Evolutionary conservation across 1,284 basidiomycete genomes (phyloP), one percentile per base, ranked within the genome.

Genomic region (Naganishia albida): DNA sequence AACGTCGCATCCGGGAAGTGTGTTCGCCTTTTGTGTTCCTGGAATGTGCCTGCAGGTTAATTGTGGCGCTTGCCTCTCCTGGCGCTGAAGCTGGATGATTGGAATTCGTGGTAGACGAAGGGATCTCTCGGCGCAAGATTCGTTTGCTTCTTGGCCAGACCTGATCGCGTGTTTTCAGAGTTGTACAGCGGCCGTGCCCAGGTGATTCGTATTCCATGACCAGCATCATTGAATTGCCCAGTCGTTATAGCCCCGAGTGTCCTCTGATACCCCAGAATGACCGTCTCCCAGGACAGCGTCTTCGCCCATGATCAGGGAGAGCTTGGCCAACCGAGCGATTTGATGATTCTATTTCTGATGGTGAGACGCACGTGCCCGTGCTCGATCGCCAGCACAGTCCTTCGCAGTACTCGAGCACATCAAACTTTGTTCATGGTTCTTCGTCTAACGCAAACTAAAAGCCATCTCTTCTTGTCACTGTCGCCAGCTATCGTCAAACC

Each of bases 21-120:
- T 92, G 89, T 48, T 82, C 82, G 57, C 95, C 96, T 3, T 99
- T 94, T 80, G 85, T 98, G 68, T 99, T 99, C 78, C 88, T 98
- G 84, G 95, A 99, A 77, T 89, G 95, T 64, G 93, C 96, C 7
- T 96, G 83, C 68, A 73, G 81, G 65, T 77, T 85, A 62, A 85
- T 85, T 53, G 80, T 81, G 26, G 82, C 82, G 73, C 70, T 83
- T 10, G 82, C 81, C 7, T 65, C 63, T 28, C 53, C 53, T n/a
- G 53, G 63, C 0, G 46, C 53, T 3, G 56, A 60, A 40, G 56
- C 56, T 13, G 49, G 46, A 34, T 60, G 23, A 39, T 23, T 8
- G 46, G 13, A 16, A 30, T 18, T 52, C 16, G 2, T 12, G 18
- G 23, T 13, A 2, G 3, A 20, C 7, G 10, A 20, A 20, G 46